Base-by-base conservation (phyloP, 371 early-diverging fungal genomes). In the Mucor irregularis region DNA sequence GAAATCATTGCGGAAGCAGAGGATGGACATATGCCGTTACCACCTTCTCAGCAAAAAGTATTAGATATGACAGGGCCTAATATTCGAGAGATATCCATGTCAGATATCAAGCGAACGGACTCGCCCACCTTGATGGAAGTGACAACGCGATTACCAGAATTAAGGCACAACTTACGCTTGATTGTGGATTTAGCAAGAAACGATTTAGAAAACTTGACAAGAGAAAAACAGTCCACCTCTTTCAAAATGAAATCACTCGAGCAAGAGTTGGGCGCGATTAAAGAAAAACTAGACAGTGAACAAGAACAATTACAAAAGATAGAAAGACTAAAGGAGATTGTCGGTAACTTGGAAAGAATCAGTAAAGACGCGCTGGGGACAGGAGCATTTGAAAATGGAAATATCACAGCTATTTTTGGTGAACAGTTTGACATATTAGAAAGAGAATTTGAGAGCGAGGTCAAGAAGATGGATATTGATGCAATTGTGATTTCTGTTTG, bases 21-120 rank as follows among this genome's bases (percentile, higher is more conserved):
- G 25, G 58, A 57, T 24, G 60, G 53, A 29, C 54, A 64, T 26
- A 50, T 62, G 50, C 53, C 69, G 13, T 53, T 62, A 31, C 14
- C 42, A 17, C 53, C 35, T 9, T 61, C 65, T 4, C 80, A 66
- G 37, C 82, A 79, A 58, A 92, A 90, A 64, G 85, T 94, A 39
- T 73, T 91, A 28, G 94, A 94, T 64, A 89, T 91, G 90, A 90
- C 90, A 0, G 90, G 90, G 1, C 82, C 81, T 31, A 74, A 81
- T 61, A 80, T 82, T 5, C 78, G 88, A 5, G 90, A 88, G 47
- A 59, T 91, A 10, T 77, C 81, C 1, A 49, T 81, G 31, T 33
- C 74, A 5, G 75, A 78, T 19, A 61, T 78, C 17, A 60, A 63
- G 35, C 61, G 73, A 13, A 71, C 83, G 2, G 71, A 70, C n/a